Base-by-base conservation (phyloP, 2,329 filamentous ascomycete species). In the Phialophora expanda region DNA sequence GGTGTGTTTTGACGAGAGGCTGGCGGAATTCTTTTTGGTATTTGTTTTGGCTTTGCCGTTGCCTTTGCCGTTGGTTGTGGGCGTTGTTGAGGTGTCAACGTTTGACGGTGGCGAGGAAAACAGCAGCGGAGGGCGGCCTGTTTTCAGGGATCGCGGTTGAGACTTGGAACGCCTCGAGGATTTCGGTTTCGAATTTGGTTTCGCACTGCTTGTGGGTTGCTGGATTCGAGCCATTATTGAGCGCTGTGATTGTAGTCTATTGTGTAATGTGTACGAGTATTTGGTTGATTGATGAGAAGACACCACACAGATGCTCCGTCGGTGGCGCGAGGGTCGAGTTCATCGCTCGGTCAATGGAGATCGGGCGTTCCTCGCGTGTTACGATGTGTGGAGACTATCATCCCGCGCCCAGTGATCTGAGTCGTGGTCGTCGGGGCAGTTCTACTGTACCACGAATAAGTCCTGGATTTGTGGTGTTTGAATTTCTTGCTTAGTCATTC, bases 1-100 rank as follows among this genome's bases (percentile, higher is more conserved):
- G 1, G 86, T 87, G 24, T 83, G 82, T 73, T 84, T 85, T 14
- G 86, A 82, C 17, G 85, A 87, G 26, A 69, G 62, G 1, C 64
- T 62, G 3, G 48, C 62, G 30, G 12, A 53, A 28, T 14, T 14
- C 56, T n/a, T n/a, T 14, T 14, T 41, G 38, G 38, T 6, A 2
- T 5, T 41, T 5, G 34, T 2, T 41, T 17, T 41, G 34, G 5
- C 34, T 17, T 14, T 17, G 34, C 2, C 34, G 4, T 17, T 38
- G 34, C 2, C 14, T 8, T 17, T 44, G 17, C 7, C 38, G 6
- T 44, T n/a, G 38, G 38, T 8, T 20, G 38, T 44, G 38, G 14
- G 38, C 38, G 6, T 44, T n/a, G 6, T 44, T n/a, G 38, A 20
- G 17, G 7, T 20, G 38, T 44, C 38, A 44, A 44, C 34, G 17